These are phyloP conservation scores for Lactifluus hygrophoroides DNA, from an alignment of 768 basidiomycete genomes.

Conservation along the genomic window DNA sequence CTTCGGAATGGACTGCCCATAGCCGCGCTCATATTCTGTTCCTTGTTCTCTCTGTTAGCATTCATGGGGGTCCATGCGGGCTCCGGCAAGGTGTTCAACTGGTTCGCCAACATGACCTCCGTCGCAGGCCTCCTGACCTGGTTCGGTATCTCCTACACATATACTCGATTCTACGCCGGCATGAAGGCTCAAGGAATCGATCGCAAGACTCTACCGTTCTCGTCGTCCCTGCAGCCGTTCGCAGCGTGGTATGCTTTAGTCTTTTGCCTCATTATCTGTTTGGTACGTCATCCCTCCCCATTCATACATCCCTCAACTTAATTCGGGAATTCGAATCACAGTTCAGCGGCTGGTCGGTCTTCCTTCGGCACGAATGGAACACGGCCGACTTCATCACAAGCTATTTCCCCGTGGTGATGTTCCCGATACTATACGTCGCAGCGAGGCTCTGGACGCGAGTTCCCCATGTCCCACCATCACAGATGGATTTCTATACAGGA, in stretches of 20 bases:
- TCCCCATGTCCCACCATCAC: slow-evolving; percentile 37
- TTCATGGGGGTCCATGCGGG: slow-evolving; percentile 70
- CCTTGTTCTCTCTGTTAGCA: slow-evolving; percentile 59
- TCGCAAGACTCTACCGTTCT: slow-evolving; percentile 62
- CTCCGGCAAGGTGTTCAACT: slow-evolving; percentile 67
- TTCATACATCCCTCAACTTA: slow-evolving; percentile 29
- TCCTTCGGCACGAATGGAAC: slow-evolving; percentile 45
- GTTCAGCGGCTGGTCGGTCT: slow-evolving; percentile 45
- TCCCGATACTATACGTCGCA: slow-evolving; percentile 65
- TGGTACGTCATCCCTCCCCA: slow-evolving; percentile 56
- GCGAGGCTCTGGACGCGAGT: slow-evolving; percentile 48
- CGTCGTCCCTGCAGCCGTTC: slow-evolving; percentile 57
- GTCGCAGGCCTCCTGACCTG: slow-evolving; percentile 40
- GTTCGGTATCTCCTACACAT: slow-evolving; percentile 40
- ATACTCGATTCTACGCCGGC: slow-evolving; percentile 75
- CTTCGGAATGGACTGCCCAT: slow-evolving; percentile 70
- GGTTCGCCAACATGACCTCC: slow-evolving; percentile 60
- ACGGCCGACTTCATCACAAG: slow-evolving; percentile 71
- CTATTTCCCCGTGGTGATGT: slow-evolving; percentile 60
- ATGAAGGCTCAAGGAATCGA: slow-evolving; percentile 72
- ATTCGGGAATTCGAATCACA: slow-evolving; percentile 17
- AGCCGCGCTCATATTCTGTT: slow-evolving; percentile 58
- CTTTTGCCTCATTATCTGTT: slow-evolving; percentile 40
- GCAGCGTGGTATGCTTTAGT: slow-evolving; percentile 49
- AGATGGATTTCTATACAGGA: slow-evolving; percentile 82